A percentile compares a stretch with the other conserved stretches of the same genome.
Conservation (phyloP, 2,329 filamentous ascomycete genomes). For the Calonectria leucothoes region DNA sequence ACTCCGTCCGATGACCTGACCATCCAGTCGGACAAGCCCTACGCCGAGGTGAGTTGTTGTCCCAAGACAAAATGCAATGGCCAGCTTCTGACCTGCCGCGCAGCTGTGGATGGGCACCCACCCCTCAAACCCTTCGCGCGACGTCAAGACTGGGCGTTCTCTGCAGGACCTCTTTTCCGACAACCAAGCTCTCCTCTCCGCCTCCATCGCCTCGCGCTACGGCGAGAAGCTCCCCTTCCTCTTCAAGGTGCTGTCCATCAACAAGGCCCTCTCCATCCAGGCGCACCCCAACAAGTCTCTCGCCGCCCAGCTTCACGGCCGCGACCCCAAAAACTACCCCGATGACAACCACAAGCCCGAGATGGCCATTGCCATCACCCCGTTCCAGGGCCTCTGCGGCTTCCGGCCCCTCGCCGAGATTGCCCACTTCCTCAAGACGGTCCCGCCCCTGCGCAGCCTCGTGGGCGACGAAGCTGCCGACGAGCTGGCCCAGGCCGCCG, state of each 20-base stretch:
- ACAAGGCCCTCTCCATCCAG: constrained; percentile 96
- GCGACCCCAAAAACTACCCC: constrained; percentile 93
- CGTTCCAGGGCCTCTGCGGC: constrained; percentile 95
- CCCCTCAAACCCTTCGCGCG: constrained; percentile 93
- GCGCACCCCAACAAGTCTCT: constrained; percentile 95
- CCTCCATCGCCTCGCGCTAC: constrained; percentile 79
- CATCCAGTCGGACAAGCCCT: constrained; percentile 89
- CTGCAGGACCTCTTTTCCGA: constrained; percentile 89
- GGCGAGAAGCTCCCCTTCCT: constrained; percentile 90
- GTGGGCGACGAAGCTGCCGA: constrained; percentile 74
- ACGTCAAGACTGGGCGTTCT: constrained; percentile 84
- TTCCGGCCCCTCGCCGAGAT: constrained; percentile 92
- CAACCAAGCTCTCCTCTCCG: constrained; percentile 84
- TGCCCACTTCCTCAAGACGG: constrained; percentile 77
- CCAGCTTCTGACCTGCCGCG: constrained; percentile 2
- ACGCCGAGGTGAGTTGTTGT: constrained; percentile 75
- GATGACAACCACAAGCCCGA: constrained; percentile 99
- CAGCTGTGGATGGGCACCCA: constrained; percentile 99
- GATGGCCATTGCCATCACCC: constrained; percentile 98
- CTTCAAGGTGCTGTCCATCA: constrained; percentile 97
- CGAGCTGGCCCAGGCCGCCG: constrained; percentile 64
- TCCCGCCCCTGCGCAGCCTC: constrained; percentile 70
- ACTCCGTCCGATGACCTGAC: constrained; percentile 80
- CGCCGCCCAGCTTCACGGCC: constrained; percentile 86
- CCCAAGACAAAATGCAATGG: background rate